Percentiles rank a stretch among this genome's conserved stretches.
Evolutionary conservation across 2,329 filamentous ascomycete genomes (phyloP).

Genomic region (Fusarium armeniacum): DNA sequence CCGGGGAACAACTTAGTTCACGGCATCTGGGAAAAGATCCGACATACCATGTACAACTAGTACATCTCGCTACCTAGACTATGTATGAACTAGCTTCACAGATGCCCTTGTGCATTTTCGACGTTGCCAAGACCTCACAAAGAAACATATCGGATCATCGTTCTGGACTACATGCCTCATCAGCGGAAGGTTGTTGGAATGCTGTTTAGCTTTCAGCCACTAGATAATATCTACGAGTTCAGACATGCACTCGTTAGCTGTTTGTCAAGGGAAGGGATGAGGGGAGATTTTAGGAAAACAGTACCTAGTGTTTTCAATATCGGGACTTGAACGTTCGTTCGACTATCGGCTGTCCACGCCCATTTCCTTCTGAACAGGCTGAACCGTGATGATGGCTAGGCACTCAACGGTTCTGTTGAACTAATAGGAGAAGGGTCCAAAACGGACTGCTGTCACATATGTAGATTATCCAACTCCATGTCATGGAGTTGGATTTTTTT

Average conservation of each 20-base stretch:
- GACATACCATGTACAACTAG: background rate
- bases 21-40: background rate
- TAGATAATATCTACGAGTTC: background rate
- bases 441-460: background rate
- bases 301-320: background rate
- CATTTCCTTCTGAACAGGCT: background rate
- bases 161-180: background rate
- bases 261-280: background rate
- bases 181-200: background rate
- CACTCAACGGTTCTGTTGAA: background rate
- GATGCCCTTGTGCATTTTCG: background rate
- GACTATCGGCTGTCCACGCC: background rate
- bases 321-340: background rate
- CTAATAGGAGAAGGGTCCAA: background rate
- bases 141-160: constrained; percentile 1
- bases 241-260: background rate
- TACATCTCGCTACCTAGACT: constrained; percentile 2
- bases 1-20: background rate
- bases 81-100: constrained; percentile 2
- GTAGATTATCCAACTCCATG: background rate
- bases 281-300: background rate
- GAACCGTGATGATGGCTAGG: background rate
- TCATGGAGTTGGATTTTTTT: background rate
- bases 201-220: background rate
- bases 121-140: background rate